A percentile compares a stretch with the other conserved stretches of the same genome.
phyloP scores from a whole-genome alignment of 805 yeast genomes.

The Suhomyces pyralidae region DNA sequence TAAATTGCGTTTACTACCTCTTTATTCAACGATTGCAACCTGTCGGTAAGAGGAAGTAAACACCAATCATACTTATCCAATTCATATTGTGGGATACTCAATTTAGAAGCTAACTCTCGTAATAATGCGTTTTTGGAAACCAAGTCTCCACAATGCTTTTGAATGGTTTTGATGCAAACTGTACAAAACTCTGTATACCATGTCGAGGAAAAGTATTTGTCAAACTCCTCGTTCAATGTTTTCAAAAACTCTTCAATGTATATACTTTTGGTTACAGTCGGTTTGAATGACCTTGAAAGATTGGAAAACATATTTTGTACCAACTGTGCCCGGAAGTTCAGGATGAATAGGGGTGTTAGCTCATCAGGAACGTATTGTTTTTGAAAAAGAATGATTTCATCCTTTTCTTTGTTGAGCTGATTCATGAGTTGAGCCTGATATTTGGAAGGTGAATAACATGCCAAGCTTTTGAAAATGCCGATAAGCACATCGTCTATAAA shows the following conservation, averaged over 20 bases:
- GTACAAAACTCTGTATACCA: slow-evolving; percentile 32
- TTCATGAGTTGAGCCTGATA: slow-evolving; percentile 24
- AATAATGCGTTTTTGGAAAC: slow-evolving; percentile 14
- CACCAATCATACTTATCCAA: slow-evolving; percentile 23
- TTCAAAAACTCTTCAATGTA: slow-evolving; percentile 21
- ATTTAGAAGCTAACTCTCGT: slow-evolving; percentile 20
- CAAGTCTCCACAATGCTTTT: slow-evolving; percentile 13
- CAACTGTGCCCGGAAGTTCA: slow-evolving; percentile 17
- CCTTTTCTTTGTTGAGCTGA: slow-evolving; percentile 13
- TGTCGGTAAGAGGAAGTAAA: slow-evolving; percentile 18
- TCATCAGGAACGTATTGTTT: slow-evolving; percentile 16
- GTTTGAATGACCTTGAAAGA: slow-evolving; percentile 12
- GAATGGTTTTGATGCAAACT: slow-evolving; percentile 21
- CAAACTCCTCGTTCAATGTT: slow-evolving; percentile 25
- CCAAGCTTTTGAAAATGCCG: slow-evolving; percentile 23
- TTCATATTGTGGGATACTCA: slow-evolving; percentile 27
- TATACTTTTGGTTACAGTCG: slow-evolving; percentile 10
- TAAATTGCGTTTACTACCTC: slow-evolving; percentile 22
- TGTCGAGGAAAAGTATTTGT: slow-evolving; percentile 18
- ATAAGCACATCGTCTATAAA: slow-evolving; percentile 21
- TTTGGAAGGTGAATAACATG: slow-evolving; percentile 21
- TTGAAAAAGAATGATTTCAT: slow-evolving; percentile 17
- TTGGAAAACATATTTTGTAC: slow-evolving; percentile 18
- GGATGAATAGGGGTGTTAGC: slow-evolving; percentile 16
- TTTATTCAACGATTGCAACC: slow-evolving; percentile 23